Evolutionary conservation across 2,329 filamentous ascomycete genomes (phyloP).

Genomic region (Pseudopyrenochaeta lycopersici): DNA sequence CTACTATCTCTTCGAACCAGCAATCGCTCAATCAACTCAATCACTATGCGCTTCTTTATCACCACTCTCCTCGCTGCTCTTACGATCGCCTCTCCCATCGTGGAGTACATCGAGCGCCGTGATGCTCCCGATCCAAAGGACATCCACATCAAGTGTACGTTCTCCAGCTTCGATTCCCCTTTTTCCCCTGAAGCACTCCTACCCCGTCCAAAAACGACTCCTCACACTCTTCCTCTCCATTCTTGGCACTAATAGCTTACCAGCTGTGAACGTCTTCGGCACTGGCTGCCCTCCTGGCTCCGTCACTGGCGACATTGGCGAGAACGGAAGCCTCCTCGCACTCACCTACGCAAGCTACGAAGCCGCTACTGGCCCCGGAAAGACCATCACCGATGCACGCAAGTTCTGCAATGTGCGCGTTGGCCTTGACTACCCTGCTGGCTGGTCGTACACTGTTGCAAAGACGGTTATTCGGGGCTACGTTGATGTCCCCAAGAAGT

Average conservation of each 20-base stretch:
- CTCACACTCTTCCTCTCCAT: background rate
- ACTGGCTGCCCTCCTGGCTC: slow-evolving; percentile 23
- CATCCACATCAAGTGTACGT: slow-evolving; percentile 20
- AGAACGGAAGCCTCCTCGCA: slow-evolving; percentile 16
- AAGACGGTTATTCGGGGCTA: slow-evolving; percentile 17
- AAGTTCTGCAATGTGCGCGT: slow-evolving; percentile 25
- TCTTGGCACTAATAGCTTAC: background rate
- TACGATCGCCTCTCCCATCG: slow-evolving; percentile 9
- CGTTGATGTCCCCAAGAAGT: slow-evolving; percentile 13
- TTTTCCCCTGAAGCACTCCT: background rate
- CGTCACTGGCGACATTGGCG: slow-evolving; percentile 11
- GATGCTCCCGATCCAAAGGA: slow-evolving; percentile 6
- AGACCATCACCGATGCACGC: slow-evolving; percentile 15
- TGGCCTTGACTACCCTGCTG: slow-evolving; percentile 20
- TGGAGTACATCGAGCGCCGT: slow-evolving; percentile 4
- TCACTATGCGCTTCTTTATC: slow-evolving; percentile 16
- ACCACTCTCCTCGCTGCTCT: slow-evolving; percentile 11
- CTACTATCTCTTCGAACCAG: background rate
- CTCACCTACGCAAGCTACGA: slow-evolving; percentile 19
- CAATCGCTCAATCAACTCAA: background rate
- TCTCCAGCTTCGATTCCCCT: background rate
- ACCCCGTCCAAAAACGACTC: background rate
- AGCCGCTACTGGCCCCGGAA: slow-evolving; percentile 12
- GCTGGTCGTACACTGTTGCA: slow-evolving; percentile 19
- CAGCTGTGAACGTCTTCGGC: slow-evolving; percentile 2